Evolutionary conservation across 306 rosid genomes (phyloP).

Genomic region (Sechiopsis laciniata): DNA sequence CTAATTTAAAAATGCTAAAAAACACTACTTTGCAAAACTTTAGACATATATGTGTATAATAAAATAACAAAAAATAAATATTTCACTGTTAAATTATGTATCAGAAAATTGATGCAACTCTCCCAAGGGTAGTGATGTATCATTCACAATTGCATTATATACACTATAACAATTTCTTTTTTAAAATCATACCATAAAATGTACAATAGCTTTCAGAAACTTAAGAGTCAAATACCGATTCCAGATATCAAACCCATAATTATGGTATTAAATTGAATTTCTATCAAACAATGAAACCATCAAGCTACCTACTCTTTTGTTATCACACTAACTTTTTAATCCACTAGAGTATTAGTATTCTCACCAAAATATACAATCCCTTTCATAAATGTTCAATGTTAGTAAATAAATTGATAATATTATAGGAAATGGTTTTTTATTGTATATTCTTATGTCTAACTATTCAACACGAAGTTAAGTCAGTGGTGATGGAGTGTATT

Average conservation of each 20-base stretch:
- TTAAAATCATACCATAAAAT: too few relatives aligned
- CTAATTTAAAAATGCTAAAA: neutral
- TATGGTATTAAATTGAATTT: too few relatives aligned
- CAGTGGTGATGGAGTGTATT: too few relatives aligned
- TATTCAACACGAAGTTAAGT: too few relatives aligned
- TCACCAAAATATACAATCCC: neutral
- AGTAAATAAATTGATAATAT: neutral
- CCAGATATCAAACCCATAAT: too few relatives aligned
- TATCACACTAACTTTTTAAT: neutral
- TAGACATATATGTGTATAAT: neutral
- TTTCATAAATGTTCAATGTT: neutral
- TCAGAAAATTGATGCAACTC: neutral
- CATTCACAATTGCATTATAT: neutral
- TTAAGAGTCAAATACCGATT: too few relatives aligned
- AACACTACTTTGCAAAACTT: neutral
- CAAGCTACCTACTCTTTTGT: too few relatives aligned
- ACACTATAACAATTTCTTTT: neutral
- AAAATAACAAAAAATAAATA: too few relatives aligned
- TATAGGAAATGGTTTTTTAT: too few relatives aligned
- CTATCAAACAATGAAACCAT: too few relatives aligned
- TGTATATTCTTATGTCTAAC: too few relatives aligned
- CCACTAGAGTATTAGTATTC: neutral
- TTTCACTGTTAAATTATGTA: neutral
- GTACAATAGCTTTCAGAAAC: too few relatives aligned
- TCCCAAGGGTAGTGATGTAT: neutral